Evolutionary conservation across 2,329 filamentous ascomycete species (phyloP).

Genomic region (Trichoderma sp.): DNA sequence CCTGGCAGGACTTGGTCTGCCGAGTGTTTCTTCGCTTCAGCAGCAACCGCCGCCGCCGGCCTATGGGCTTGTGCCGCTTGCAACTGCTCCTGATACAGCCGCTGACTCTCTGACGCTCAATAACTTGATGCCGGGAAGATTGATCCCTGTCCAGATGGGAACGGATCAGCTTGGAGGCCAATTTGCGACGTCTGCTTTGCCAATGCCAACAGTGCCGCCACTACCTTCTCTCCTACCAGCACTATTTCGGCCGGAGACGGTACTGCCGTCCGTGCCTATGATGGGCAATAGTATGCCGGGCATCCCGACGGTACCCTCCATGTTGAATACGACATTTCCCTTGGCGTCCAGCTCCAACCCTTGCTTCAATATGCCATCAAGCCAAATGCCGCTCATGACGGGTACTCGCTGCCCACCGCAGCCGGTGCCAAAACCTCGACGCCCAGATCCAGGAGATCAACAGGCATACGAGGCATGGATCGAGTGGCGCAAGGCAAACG

Average conservation of each 20-base stretch:
- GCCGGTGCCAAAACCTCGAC: constrained; percentile 43
- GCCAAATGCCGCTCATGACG: background rate
- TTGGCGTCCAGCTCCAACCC: background rate
- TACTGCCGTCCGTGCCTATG: constrained; percentile 1
- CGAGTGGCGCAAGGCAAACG: constrained; percentile 50
- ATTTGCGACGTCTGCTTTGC: background rate
- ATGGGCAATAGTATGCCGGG: background rate
- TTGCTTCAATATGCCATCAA: background rate
- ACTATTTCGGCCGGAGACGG: background rate
- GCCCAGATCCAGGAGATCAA: constrained; percentile 44
- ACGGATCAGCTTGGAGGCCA: constrained; percentile 1
- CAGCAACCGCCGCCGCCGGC: background rate
- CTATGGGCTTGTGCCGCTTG: background rate
- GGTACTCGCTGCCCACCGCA: constrained; percentile 15
- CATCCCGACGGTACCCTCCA: background rate
- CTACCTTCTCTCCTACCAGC: background rate
- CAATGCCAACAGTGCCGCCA: background rate
- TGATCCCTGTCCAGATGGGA: background rate
- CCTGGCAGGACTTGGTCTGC: background rate
- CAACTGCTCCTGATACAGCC: background rate
- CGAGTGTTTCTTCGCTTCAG: background rate
- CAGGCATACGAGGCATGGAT: constrained; percentile 51
- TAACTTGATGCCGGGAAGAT: background rate
- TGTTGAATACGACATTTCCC: background rate
- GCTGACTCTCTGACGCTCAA: background rate